Evolutionary conservation across 1,284 basidiomycete species (phyloP).

Genomic region (Naganishia sp.): DNA sequence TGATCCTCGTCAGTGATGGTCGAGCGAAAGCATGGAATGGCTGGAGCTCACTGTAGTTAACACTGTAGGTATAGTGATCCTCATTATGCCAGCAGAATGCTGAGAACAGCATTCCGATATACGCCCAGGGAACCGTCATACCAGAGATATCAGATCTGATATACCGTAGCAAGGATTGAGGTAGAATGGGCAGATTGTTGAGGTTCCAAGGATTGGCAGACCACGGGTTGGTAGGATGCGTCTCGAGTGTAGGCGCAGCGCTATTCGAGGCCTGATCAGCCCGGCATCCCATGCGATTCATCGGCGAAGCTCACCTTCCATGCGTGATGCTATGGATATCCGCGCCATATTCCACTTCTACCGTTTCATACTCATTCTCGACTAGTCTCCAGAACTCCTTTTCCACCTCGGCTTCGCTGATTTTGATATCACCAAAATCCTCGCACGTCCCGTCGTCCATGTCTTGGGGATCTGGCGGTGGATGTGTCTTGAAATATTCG

Average conservation of each 20-base stretch:
- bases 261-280: slow-evolving; percentile 54
- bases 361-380: slow-evolving; percentile 82
- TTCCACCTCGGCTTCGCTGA: slow-evolving; percentile 89
- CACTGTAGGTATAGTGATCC: slow-evolving; percentile 97
- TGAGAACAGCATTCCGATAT: slow-evolving; percentile 98
- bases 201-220: slow-evolving; percentile 95
- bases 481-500: slow-evolving; percentile 82
- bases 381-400: slow-evolving; percentile 96
- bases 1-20: slow-evolving; percentile 37
- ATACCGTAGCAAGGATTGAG: slow-evolving; percentile 71
- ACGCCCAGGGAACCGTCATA: slow-evolving; percentile 99
- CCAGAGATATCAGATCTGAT: slow-evolving; percentile 99
- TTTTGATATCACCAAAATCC: slow-evolving; percentile 37
- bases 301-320: slow-evolving; percentile 68
- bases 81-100: slow-evolving; percentile 99
- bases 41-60: slow-evolving; percentile 77
- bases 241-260: slow-evolving; percentile 91
- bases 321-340: slow-evolving; percentile 98
- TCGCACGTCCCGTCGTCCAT: slow-evolving; percentile 35
- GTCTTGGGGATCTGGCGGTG: slow-evolving; percentile 55
- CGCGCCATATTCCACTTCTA: slow-evolving; percentile 98
- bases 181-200: slow-evolving; percentile 91
- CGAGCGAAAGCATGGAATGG: slow-evolving; percentile 4
- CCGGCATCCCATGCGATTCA: neutral
- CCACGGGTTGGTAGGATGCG: slow-evolving; percentile 81